phyloP scores from a whole-genome alignment of 2,329 filamentous ascomycete species.

The Dothiorella sarmentorum region DNA sequence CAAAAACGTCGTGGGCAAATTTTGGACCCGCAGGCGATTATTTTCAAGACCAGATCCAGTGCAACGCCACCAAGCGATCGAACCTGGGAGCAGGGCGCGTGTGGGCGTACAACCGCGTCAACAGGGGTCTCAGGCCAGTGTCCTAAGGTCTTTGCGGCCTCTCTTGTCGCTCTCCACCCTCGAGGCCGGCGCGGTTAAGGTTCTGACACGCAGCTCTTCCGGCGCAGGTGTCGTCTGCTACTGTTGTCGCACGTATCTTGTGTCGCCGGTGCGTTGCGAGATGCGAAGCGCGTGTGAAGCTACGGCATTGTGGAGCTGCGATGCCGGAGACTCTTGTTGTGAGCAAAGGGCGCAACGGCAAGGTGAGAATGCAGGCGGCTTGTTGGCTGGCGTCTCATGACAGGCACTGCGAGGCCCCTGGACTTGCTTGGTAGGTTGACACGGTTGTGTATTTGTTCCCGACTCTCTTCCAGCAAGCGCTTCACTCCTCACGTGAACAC shows the following conservation, averaged over 20 bases:
- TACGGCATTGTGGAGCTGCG: background rate
- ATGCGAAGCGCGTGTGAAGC: constrained; percentile 1
- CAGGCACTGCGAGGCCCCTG: background rate
- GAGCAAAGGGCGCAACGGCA: background rate
- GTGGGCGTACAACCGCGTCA: background rate
- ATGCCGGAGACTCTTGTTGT: background rate
- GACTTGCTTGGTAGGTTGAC: too few relatives aligned
- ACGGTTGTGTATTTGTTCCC: too few relatives aligned
- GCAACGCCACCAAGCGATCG: background rate
- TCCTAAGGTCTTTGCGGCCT: background rate
- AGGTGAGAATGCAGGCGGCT: background rate
- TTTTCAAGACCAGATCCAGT: background rate
- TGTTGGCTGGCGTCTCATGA: background rate
- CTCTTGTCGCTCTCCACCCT: background rate
- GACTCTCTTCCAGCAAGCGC: too few relatives aligned
- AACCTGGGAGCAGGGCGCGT: constrained; percentile 4
- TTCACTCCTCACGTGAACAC: too few relatives aligned
- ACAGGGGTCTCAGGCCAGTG: background rate
- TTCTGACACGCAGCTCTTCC: constrained; percentile 11
- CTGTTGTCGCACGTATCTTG: constrained; percentile 6
- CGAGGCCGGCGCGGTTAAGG: constrained; percentile 1
- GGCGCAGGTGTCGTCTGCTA: background rate
- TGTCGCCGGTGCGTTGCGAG: constrained; percentile 1
- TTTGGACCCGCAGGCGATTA: constrained; percentile 1
- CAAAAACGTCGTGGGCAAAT: constrained; percentile 17